Evolutionary conservation across 257 asterid genomes (phyloP).

Genomic region (Gynochthodes officinalis): DNA sequence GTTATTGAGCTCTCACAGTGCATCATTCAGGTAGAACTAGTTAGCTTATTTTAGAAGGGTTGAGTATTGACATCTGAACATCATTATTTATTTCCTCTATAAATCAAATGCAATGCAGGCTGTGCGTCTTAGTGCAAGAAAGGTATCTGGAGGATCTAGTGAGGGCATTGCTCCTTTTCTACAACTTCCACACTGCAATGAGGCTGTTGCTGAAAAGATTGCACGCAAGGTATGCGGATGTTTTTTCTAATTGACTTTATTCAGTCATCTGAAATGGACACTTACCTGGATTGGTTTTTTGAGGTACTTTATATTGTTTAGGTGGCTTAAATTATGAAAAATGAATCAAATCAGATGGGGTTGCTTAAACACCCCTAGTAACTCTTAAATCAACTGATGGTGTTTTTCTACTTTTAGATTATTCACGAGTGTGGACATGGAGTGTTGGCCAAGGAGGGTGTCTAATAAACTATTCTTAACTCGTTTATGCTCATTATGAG

Average conservation of each 20-base stretch:
- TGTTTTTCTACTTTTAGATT: no score
- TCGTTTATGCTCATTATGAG: background rate
- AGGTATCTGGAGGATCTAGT: conserved; percentile 56
- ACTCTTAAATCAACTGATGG: background rate
- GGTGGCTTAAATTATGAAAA: background rate
- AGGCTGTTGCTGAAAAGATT: conserved; percentile 58
- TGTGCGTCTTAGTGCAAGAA: conserved; percentile 83
- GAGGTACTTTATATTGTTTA: conserved; percentile 2
- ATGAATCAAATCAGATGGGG: background rate
- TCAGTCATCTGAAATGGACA: background rate
- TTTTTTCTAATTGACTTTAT: background rate
- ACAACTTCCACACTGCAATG: conserved; percentile 91
- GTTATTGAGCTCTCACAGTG: conserved; percentile 86
- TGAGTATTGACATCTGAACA: background rate
- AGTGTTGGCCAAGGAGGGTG: background rate
- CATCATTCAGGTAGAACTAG: conserved; percentile 64
- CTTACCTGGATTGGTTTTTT: background rate
- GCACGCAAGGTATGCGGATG: conserved; percentile 52
- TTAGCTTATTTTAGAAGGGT: conserved; percentile 1
- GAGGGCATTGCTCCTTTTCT: conserved; percentile 77
- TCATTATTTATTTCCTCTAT: background rate
- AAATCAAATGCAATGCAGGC: conserved; percentile 51
- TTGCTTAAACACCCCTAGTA: background rate
- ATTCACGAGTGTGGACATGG: background rate
- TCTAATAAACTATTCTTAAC: background rate